Evolutionary conservation across 148 eudicot genomes (phyloP), one percentile per base, ranked within the genome.

Genomic region (Dianthus caryophyllus): DNA sequence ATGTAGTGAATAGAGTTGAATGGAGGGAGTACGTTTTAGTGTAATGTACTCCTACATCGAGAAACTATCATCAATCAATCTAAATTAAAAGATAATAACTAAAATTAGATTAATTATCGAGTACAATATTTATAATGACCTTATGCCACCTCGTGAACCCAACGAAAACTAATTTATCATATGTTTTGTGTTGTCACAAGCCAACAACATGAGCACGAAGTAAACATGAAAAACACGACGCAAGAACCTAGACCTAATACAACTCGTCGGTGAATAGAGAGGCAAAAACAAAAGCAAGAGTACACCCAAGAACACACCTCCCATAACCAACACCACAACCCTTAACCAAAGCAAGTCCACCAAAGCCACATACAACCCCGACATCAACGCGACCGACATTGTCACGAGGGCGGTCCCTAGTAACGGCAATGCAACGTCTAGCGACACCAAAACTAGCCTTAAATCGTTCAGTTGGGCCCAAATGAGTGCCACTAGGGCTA

Each of bases 381-480:
- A 48, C 71, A 61, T 60, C 57, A 66, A 76, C 2, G 79, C 79
- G 30, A 71, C 68, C 22, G 51, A 66, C 71, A 66, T 76, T 49
- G 25, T 67, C 7, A 57, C 39, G 17, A 76, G 64, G 25, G 79
- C 29, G 16, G 4, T 52, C 15, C 76, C 79, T 0, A 76, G 71
- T 39, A 71, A 36, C 5, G 79, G 79, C 27, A 76, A 18, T 9
- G 79, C 75, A 0, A 71, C 62, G 59, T 71, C 38, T 0, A 76
- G 49, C 2, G 75, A 57, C 49, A 71, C 9, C 22, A 71, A 18
- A 2, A 61, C 39, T 6, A 76, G 61, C 52, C 67, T 53, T 0
- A 61, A 43, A 26, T 76, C 79, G 12, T 71, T 76, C 0, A 76
- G 71, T 10, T 76, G 79, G 1, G 79, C 79, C 75, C 75, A 71